phyloP scores from a whole-genome alignment of 164 flowering plant species.

The Chimonanthus salicifolius region DNA sequence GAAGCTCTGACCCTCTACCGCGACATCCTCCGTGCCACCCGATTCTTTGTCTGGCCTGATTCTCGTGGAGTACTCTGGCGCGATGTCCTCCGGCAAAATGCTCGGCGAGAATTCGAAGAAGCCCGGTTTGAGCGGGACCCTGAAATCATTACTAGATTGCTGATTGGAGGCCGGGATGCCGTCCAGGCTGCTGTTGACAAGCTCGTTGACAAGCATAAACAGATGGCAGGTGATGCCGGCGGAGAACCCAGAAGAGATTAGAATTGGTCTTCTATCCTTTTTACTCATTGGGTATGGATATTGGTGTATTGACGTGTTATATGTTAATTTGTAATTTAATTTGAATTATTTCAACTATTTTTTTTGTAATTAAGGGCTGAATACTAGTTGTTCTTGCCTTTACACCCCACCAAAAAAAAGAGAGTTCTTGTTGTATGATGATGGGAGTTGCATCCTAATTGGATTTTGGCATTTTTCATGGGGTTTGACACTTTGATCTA shows the following conservation, averaged over 20 bases:
- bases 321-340: too few relatives aligned
- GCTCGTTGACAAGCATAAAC: conserved; percentile 15
- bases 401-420: too few relatives aligned
- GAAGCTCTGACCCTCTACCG: conserved; percentile 20
- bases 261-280: background rate
- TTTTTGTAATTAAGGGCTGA: too few relatives aligned
- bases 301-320: too few relatives aligned
- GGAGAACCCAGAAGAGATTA: background rate
- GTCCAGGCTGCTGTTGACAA: conserved; percentile 16
- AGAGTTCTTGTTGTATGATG: too few relatives aligned
- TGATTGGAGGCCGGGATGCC: conserved; percentile 16
- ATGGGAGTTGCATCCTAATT: too few relatives aligned
- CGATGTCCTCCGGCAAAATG: conserved; percentile 17
- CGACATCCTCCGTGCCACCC: conserved; percentile 14
- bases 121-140: conserved; percentile 20
- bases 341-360: too few relatives aligned
- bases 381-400: too few relatives aligned
- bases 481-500: too few relatives aligned
- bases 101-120: conserved; percentile 15
- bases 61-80: conserved; percentile 15
- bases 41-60: conserved; percentile 18
- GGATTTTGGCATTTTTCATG: too few relatives aligned
- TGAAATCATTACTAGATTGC: conserved; percentile 10
- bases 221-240: conserved; percentile 4
- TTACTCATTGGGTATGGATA: too few relatives aligned